Evolutionary conservation across 352 stramenopile genomes (phyloP).

Genomic region (Phytopythium aichiense): DNA sequence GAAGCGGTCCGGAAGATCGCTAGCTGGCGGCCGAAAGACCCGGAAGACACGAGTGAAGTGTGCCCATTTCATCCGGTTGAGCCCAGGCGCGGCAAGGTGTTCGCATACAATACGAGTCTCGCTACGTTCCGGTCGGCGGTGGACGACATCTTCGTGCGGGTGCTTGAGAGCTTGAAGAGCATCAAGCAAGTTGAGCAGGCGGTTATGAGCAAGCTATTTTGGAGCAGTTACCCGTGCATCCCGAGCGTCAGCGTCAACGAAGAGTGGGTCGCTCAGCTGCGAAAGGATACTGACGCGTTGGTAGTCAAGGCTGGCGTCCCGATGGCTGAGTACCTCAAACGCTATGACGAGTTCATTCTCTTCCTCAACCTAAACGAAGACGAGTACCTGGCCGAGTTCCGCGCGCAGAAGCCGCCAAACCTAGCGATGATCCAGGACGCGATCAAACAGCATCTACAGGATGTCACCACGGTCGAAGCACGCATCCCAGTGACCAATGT

Average conservation of each 20-base stretch:
- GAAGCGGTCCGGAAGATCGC: slow-evolving; percentile 36
- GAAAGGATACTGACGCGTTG: slow-evolving; percentile 45
- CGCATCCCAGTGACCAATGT: slow-evolving; percentile 54
- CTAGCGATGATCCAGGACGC: slow-evolving; percentile 61
- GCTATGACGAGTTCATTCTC: slow-evolving; percentile 79
- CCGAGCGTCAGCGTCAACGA: slow-evolving; percentile 79
- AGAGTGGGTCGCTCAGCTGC: slow-evolving; percentile 71
- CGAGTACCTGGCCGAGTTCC: slow-evolving; percentile 70
- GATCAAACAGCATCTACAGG: slow-evolving; percentile 76
- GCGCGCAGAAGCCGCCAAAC: slow-evolving; percentile 70
- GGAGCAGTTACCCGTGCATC: slow-evolving; percentile 90
- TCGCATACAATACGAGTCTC: slow-evolving; percentile 69
- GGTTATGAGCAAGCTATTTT: slow-evolving; percentile 95
- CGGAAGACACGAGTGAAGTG: slow-evolving; percentile 57
- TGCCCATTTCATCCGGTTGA: slow-evolving; percentile 49
- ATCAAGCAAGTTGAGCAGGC: slow-evolving; percentile 88
- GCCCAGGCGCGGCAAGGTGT: slow-evolving; percentile 42
- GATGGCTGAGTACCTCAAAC: slow-evolving; percentile 71
- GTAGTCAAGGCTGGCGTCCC: slow-evolving; percentile 59
- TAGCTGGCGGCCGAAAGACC: slow-evolving; percentile 62
- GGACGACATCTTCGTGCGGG: slow-evolving; percentile 72
- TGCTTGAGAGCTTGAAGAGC: slow-evolving; percentile 75
- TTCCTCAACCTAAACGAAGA: slow-evolving; percentile 92
- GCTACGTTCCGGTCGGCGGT: slow-evolving; percentile 51
- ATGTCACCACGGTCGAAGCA: slow-evolving; percentile 53